Percentiles rank a stretch among this genome's conserved stretches.
Evolutionary conservation across 768 basidiomycete species (phyloP).

Genomic region (Auriculariales sp.): DNA sequence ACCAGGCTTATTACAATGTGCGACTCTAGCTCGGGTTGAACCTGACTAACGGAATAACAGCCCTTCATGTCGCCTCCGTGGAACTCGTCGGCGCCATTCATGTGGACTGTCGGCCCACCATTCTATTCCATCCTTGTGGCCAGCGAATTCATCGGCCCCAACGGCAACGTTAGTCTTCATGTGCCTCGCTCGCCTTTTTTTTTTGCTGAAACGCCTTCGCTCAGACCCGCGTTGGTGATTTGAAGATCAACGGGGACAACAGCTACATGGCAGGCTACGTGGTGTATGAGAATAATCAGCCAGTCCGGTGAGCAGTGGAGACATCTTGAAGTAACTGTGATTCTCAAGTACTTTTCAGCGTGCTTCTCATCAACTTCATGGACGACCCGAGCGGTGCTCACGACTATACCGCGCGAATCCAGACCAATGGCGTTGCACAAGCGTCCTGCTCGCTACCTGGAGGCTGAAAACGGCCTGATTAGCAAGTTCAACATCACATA

Average conservation of each 20-base stretch:
- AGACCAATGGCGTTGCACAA: too few species aligned
- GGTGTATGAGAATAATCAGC: conserved; percentile 55
- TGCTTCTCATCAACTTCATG: conserved; percentile 63
- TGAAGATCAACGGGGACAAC: conserved; percentile 33
- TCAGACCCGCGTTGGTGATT: conserved; percentile 58
- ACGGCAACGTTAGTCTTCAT: too few species aligned
- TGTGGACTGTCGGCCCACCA: conserved; percentile 59
- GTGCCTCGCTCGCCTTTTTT: too few species aligned
- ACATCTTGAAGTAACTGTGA: too few species aligned
- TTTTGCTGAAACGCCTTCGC: too few species aligned
- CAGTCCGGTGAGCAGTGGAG: conserved; percentile 36
- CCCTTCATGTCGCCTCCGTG: conserved; percentile 30
- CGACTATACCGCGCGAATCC: conserved; percentile 36
- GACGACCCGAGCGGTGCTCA: conserved; percentile 41
- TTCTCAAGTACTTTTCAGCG: too few species aligned
- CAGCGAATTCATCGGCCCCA: conserved; percentile 55
- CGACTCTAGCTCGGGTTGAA: conserved; percentile 6
- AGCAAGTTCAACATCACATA: too few species aligned
- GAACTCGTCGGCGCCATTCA: conserved; percentile 38
- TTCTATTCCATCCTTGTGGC: conserved; percentile 63
- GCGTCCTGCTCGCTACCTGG: too few species aligned
- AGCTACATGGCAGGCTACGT: conserved; percentile 50
- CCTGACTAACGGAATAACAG: conserved; percentile 5
- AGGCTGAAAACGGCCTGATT: too few species aligned
- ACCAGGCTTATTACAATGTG: conserved; percentile 53